These are phyloP conservation scores for Artemisia annua DNA, from an alignment of 129 eudicot genomes.

Conservation along the genomic window DNA sequence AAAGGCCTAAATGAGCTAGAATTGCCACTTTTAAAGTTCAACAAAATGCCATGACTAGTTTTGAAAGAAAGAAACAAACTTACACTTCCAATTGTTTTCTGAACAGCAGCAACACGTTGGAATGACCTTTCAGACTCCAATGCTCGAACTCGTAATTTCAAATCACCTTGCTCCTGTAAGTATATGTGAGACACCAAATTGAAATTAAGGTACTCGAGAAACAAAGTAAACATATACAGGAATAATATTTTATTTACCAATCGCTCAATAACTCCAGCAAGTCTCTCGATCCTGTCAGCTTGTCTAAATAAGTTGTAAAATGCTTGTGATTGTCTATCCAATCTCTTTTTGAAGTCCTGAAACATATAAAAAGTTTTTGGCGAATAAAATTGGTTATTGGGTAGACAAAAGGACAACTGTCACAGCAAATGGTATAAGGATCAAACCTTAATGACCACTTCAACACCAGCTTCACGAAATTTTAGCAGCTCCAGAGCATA, in stretches of 20 bases:
- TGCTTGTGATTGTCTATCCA: constrained; percentile 91
- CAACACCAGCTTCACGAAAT: constrained; percentile 98
- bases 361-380: constrained; percentile 8
- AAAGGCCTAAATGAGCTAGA: too few relatives aligned
- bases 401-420: background rate
- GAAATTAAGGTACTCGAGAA: background rate
- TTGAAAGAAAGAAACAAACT: constrained; percentile 29
- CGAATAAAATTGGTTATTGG: constrained; percentile 16
- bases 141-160: constrained; percentile 93
- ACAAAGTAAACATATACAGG: constrained; percentile 20
- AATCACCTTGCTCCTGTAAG: constrained; percentile 92
- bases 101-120: constrained; percentile 97
- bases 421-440: constrained; percentile 10
- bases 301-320: constrained; percentile 91
- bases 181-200: background rate
- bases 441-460: constrained; percentile 79
- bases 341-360: constrained; percentile 91
- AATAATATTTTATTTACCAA: constrained; percentile 55
- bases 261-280: constrained; percentile 76
- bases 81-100: constrained; percentile 86
- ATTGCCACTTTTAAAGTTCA: constrained; percentile 6
- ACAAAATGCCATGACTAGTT: background rate
- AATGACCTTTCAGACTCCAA: constrained; percentile 96
- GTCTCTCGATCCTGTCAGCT: constrained; percentile 95
- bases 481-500: constrained; percentile 89